Conservation (phyloP, 371 early-diverging fungal genomes). For the Zychaea mexicana region DNA sequence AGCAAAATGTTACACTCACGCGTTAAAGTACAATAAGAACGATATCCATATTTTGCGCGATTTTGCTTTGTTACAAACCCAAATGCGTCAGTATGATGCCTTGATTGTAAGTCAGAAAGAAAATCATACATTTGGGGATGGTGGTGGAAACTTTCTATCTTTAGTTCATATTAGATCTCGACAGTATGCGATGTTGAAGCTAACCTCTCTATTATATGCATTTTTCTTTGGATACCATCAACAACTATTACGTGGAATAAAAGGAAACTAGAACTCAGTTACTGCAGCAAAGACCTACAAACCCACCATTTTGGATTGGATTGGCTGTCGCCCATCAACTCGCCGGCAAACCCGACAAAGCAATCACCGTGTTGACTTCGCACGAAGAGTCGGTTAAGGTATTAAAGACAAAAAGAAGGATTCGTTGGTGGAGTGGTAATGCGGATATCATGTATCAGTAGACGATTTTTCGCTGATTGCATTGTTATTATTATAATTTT, state of each 20-base stretch:
- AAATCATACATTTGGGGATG: not conserved
- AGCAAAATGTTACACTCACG: conserved; percentile 87
- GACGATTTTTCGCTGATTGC: not conserved
- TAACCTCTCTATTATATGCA: no score
- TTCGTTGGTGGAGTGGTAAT: no score
- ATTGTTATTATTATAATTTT: not conserved
- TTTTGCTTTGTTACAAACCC: conserved; percentile 84
- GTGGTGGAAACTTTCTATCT: not conserved
- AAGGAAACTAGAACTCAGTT: conserved; percentile 74
- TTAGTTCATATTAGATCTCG: no score
- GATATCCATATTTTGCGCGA: conserved; percentile 93
- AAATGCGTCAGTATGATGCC: conserved; percentile 86
- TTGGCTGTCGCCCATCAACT: conserved; percentile 88
- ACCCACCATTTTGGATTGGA: conserved; percentile 83
- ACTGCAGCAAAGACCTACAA: conserved; percentile 68
- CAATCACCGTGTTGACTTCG: conserved; percentile 68
- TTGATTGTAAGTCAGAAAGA: conserved; percentile 58
- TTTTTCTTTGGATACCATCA: no score
- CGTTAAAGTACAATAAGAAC: conserved; percentile 89
- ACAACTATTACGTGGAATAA: no score
- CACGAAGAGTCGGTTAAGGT: conserved; percentile 78
- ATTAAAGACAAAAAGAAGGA: conserved; percentile 2
- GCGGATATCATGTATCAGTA: no score
- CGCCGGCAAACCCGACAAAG: conserved; percentile 73
- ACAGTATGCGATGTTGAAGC: no score